Base-by-base conservation (phyloP, 2,329 filamentous ascomycete genomes). In the Epichloe scottii region DNA sequence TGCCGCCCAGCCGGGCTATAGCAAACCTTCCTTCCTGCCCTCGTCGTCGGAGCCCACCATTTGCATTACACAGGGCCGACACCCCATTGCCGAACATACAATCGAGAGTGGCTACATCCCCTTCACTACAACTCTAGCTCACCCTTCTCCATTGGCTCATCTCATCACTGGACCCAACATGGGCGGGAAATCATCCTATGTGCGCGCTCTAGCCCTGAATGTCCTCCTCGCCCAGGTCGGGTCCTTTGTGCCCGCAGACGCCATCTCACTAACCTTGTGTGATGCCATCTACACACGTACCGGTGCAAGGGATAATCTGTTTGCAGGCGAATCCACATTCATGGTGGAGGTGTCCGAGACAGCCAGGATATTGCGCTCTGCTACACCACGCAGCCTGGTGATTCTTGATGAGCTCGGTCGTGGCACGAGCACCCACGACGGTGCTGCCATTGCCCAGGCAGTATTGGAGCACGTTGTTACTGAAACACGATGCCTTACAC, bases 331-430 rank as follows among this genome's bases (percentile, higher is more conserved):
- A 69, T 87, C 82, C 23, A 98, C 93, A 12, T 98, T 98, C 71
- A 96, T 97, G 89, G 90, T 98, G 50, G 93, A 98, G 65, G 79
- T 98, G 2, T 89, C 84, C 37, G 93, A 98, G 67, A 97, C 93
- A 1, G 83, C 86, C 1, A 83, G 89, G 54, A 96, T 98, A 58
- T 76, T 98, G 23, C 91, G 93, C 62, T 81, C 88, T 60, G 93
- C 91, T 0, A 93, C 89, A 0, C 82, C 87, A 1, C 81, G 88
- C 44, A 88, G 82, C 43, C 77, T 98, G 6, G 85, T 98, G 55
- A 89, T 98, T 43, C 80, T 98, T 5, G 93, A 98, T 68, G 93
- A 98, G 72, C 77, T 98, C 2, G 93, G 93, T 35, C 80, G 93
- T 50, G 93, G 93, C 48, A 98, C 93, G 0, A 89, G 83, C 58